Percentiles rank a stretch among this genome's conserved stretches.
phyloP scores from a whole-genome alignment of 257 asterid genomes.

The Solanum sejunctum region DNA sequence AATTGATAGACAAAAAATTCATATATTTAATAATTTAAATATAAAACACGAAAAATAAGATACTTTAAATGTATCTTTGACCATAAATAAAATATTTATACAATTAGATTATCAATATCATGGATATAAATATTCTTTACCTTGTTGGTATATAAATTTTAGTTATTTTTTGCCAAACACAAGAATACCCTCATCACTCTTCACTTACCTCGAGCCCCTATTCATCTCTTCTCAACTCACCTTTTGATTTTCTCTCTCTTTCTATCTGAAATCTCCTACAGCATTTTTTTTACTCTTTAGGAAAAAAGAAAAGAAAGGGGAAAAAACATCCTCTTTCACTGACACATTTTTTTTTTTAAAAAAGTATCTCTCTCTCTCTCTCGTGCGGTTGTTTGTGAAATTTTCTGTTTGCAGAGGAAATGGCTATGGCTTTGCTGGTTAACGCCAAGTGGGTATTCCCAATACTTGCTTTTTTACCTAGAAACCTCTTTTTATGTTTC shows the following conservation, averaged over 20 bases:
- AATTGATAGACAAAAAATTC: no score
- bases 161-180: constrained; percentile 10
- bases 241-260: constrained; percentile 2
- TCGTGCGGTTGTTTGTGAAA: background rate
- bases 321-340: constrained; percentile 4
- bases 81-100: background rate
- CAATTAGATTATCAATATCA: background rate
- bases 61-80: background rate
- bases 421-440: constrained; percentile 6
- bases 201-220: constrained; percentile 79
- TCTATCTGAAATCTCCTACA: background rate
- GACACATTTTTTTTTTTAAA: background rate
- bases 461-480: background rate
- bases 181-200: constrained; percentile 22
- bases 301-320: background rate
- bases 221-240: constrained; percentile 6
- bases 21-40: no score
- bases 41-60: no score
- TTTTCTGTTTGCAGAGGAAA: constrained; percentile 12
- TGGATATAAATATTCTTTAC: background rate
- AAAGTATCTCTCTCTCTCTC: background rate
- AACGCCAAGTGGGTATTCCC: constrained; percentile 5
- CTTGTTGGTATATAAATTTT: background rate
- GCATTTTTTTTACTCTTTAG: background rate
- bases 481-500: background rate